Conservation (phyloP, 83 land plant species). For the Picea abies region DNA sequence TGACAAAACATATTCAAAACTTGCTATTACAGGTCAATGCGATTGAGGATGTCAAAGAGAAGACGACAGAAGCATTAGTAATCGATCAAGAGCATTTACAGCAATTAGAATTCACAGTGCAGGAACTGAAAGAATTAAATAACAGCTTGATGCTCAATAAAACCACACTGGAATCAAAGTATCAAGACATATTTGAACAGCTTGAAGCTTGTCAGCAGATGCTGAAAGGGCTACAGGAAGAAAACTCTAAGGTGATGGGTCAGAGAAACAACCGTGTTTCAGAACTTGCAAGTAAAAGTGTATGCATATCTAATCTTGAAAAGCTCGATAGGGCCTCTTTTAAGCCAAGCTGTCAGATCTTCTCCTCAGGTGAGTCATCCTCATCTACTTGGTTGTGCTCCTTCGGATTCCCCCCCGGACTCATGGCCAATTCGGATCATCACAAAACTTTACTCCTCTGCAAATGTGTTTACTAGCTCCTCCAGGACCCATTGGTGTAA, state of each 20-base stretch:
- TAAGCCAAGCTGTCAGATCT: too few relatives aligned
- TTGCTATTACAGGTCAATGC: background rate
- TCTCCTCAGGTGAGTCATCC: too few relatives aligned
- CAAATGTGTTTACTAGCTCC: too few relatives aligned
- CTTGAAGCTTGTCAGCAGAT: background rate
- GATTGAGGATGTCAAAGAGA: background rate
- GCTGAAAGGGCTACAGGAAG: constrained; percentile 2
- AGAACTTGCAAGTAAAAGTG: constrained; percentile 5
- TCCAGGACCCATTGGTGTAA: too few relatives aligned
- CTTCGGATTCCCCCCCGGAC: too few relatives aligned
- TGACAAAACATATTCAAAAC: background rate
- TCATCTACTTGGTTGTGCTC: too few relatives aligned
- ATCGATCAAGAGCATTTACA: constrained; percentile 2
- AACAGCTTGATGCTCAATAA: constrained; percentile 1
- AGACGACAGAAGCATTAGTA: constrained; percentile 4
- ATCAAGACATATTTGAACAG: background rate
- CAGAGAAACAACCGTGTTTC: constrained; percentile 1
- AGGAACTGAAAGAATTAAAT: constrained; percentile 5
- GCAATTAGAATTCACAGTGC: background rate
- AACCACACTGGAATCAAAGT: background rate
- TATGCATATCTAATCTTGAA: constrained; percentile 9
- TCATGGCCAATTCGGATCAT: too few relatives aligned
- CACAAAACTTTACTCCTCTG: too few relatives aligned
- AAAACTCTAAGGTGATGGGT: background rate
- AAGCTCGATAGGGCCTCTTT: background rate